A percentile compares a stretch with the other conserved stretches of the same genome.
phyloP scores from a whole-genome alignment of 2,329 filamentous ascomycete genomes.

The Fusarium robinianum region DNA sequence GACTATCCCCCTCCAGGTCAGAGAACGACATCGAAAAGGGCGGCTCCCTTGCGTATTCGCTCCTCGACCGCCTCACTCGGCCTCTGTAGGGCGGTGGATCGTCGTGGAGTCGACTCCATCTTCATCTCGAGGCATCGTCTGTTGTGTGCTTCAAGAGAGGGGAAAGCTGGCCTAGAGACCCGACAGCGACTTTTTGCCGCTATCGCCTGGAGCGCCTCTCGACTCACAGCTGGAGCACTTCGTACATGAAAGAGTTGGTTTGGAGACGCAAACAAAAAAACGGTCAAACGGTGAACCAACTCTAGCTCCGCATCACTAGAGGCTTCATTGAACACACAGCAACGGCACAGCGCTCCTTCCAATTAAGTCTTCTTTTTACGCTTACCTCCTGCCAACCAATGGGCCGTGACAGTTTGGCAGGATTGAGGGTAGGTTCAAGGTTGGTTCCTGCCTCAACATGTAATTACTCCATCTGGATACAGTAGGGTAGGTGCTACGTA shows the following conservation, averaged over 20 bases:
- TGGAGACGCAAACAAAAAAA: conserved; percentile 27
- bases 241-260: conserved; percentile 9
- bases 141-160: conserved; percentile 9
- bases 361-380: no score
- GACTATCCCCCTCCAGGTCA: conserved; percentile 14
- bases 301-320: conserved; percentile 21
- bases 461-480: no score
- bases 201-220: conserved; percentile 13
- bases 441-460: conserved; percentile 11
- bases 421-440: conserved; percentile 7
- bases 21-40: conserved; percentile 7
- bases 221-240: conserved; percentile 10
- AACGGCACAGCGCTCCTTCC: conserved; percentile 11
- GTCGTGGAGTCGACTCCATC: conserved; percentile 23
- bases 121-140: conserved; percentile 14
- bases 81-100: conserved; percentile 25
- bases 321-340: conserved; percentile 18
- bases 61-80: conserved; percentile 21
- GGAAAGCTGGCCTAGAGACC: conserved; percentile 2
- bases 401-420: neutral
- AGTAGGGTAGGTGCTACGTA: neutral
- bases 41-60: conserved; percentile 30
- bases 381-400: conserved; percentile 2
- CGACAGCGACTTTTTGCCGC: conserved; percentile 8
- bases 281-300: conserved; percentile 24